phyloP scores from a whole-genome alignment of 495 filamentous ascomycete genomes.

The Penicillium paradoxum region DNA sequence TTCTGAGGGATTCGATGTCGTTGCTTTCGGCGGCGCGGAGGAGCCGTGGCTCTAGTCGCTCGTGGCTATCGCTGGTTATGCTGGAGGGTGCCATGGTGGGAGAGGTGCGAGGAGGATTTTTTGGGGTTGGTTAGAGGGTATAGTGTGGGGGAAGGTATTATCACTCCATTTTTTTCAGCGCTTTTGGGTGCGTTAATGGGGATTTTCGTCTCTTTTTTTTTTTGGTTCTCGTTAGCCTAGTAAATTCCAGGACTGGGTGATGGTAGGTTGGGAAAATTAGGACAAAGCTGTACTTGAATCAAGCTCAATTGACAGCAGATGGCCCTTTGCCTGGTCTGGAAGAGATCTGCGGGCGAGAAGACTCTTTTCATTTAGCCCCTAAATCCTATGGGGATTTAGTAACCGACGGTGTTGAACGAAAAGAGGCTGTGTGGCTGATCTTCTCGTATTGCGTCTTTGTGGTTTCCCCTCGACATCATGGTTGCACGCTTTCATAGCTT shows the following conservation, averaged over 20 bases:
- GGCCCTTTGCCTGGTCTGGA: conserved; percentile 6
- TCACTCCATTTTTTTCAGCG: conserved; percentile 8
- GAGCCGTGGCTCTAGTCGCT: conserved; percentile 50
- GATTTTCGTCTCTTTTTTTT: not conserved
- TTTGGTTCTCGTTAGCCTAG: not conserved
- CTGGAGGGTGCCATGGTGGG: conserved; percentile 33
- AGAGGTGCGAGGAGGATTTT: not conserved
- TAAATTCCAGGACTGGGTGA: not conserved
- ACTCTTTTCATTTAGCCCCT: not conserved
- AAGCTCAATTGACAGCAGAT: conserved; percentile 1
- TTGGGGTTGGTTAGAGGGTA: not conserved
- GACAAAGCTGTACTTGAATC: not conserved
- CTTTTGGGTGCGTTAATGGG: not conserved
- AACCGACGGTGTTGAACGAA: not conserved
- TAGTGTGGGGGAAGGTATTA: not conserved
- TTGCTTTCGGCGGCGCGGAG: conserved; percentile 47
- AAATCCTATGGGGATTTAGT: not conserved
- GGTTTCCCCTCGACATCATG: not conserved
- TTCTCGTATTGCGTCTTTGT: conserved; percentile 16
- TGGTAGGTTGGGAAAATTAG: not conserved
- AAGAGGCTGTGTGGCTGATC: conserved; percentile 12
- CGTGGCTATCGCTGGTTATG: conserved; percentile 37
- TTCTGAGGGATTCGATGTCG: conserved; percentile 31
- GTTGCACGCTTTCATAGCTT: not conserved
- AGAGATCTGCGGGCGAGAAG: conserved; percentile 12